A percentile compares a stretch with the other conserved stretches of the same genome.
Evolutionary conservation across 148 eudicot genomes (phyloP).

Genomic region (Cornus kousa): DNA sequence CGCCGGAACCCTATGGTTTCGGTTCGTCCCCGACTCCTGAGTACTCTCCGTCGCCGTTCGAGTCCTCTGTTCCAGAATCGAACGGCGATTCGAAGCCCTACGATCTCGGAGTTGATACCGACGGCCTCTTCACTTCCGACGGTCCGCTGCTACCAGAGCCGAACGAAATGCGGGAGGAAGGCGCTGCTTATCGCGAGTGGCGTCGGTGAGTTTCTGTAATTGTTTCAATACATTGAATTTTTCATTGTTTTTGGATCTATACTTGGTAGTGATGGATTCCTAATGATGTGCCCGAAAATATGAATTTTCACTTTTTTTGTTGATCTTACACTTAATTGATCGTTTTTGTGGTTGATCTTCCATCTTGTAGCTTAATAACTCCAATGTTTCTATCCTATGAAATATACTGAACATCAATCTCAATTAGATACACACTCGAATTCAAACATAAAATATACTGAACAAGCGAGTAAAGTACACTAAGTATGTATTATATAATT

Average conservation of each 20-base stretch:
- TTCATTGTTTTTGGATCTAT: not conserved
- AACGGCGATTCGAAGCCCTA: constrained; percentile 23
- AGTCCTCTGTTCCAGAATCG: constrained; percentile 2
- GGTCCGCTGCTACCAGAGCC: constrained; percentile 67
- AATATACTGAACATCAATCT: no score
- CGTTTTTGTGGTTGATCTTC: no score
- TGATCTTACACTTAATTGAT: no score
- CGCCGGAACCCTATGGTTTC: constrained; percentile 22
- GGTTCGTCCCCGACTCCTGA: constrained; percentile 16
- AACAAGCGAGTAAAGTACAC: no score
- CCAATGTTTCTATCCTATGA: no score
- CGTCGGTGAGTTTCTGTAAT: constrained; percentile 44
- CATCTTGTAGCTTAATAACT: no score
- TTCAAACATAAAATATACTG: no score
- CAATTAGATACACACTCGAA: no score
- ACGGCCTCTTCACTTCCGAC: constrained; percentile 43
- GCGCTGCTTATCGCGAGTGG: constrained; percentile 75
- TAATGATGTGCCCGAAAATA: no score
- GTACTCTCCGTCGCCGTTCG: constrained; percentile 33
- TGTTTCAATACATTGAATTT: not conserved
- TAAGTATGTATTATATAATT: no score
- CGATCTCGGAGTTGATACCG: constrained; percentile 30
- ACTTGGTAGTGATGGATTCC: not conserved
- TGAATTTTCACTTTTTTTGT: no score
- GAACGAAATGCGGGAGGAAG: constrained; percentile 62